Evolutionary conservation across 2,329 filamentous ascomycete species (phyloP), one percentile per base, ranked within the genome.

Genomic region (Sarocladium brachiariae): DNA sequence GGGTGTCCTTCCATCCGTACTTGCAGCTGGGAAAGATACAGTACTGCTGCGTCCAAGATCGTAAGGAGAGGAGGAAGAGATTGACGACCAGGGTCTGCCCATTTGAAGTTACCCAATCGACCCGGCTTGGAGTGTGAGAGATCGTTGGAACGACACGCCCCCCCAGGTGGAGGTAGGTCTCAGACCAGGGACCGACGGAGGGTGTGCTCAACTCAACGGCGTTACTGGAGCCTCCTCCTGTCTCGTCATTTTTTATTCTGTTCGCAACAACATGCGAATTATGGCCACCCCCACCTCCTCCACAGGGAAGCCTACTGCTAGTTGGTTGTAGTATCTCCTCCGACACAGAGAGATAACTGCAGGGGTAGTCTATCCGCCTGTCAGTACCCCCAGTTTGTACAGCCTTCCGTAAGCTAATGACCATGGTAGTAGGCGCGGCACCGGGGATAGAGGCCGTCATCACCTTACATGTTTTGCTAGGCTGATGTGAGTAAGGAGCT

Each of bases 231-330:
- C n/a, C 18, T 9, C 19, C 16, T 10, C 7, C 11, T 27, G 23
- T 27, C 23, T 45, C 39, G 39, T 45, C 39, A 27, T 45, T 45
- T 45, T 45, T 27, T 25, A 27, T 25, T 39, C 4, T 39, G 16
- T 45, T 45, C 39, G 39, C 39, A 45, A 45, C 21, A 30, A 45
- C 39, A 45, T 25, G 24, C 39, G 18, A 21, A 27, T 19, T 14
- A n/a, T 35, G n/a, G 24, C 21, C 25, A 16, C 39, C 39, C 39
- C 39, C 39, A 45, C 39, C 21, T 45, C 39, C 37, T 39, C 37
- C 37, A 23, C 37, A 11, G 37, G 23, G 37, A 6, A 39, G n/a
- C n/a, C n/a, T n/a, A n/a, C n/a, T n/a, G n/a, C n/a, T n/a, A n/a
- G n/a, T n/a, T n/a, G n/a, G n/a, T n/a, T n/a, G n/a, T n/a, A 39